Conservation (phyloP, 768 basidiomycete genomes). For the Naganishia vishniacii region DNA sequence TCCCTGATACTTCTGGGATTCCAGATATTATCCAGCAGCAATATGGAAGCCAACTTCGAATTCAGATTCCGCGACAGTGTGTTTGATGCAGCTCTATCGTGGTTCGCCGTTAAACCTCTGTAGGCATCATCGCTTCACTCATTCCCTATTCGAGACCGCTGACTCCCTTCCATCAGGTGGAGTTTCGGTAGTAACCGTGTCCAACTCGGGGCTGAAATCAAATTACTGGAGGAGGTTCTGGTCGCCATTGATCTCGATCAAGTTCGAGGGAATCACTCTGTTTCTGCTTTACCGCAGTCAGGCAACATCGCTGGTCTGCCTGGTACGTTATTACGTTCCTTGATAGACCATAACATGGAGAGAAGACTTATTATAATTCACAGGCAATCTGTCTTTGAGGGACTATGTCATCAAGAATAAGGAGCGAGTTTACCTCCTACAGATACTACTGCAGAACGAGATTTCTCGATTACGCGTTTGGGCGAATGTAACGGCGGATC, state of each 20-base stretch:
- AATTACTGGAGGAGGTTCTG: slow-evolving; percentile 76
- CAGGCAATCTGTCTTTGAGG: slow-evolving; percentile 43
- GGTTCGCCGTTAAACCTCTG: slow-evolving; percentile 94
- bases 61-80: slow-evolving; percentile 65
- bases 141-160: neutral
- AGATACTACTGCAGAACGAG: slow-evolving; percentile 83
- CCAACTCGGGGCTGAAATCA: slow-evolving; percentile 82
- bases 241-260: slow-evolving; percentile 69
- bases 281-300: slow-evolving; percentile 39
- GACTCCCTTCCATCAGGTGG: slow-evolving; percentile 59
- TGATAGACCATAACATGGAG: neutral
- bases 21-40: slow-evolving; percentile 80
- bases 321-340: slow-evolving; percentile 33
- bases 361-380: neutral
- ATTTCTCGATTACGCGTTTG: slow-evolving; percentile 79
- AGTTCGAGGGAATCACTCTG: slow-evolving; percentile 54
- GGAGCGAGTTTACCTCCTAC: slow-evolving; percentile 66
- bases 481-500: slow-evolving; percentile 78
- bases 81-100: slow-evolving; percentile 74
- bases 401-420: slow-evolving; percentile 62
- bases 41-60: slow-evolving; percentile 77
- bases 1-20: slow-evolving; percentile 89
- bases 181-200: slow-evolving; percentile 90
- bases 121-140: too few relatives aligned
- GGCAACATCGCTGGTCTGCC: slow-evolving; percentile 33